Base-by-base conservation (phyloP, 306 rosid species). In the Inga leiocalycina region DNA sequence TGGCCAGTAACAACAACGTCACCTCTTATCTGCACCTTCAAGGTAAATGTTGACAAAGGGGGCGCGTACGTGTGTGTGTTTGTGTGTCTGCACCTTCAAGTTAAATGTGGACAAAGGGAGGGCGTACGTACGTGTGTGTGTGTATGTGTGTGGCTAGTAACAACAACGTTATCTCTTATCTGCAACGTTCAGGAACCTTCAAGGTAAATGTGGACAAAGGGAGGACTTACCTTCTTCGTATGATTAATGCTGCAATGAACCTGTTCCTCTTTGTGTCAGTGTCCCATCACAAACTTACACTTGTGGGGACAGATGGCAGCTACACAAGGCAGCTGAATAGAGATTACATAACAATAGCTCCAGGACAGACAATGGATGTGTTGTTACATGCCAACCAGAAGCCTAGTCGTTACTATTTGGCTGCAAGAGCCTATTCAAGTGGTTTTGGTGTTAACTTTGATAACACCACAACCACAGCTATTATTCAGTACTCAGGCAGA, bases 351-450 rank as follows among this genome's bases (percentile, higher is more conserved):
- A 37, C 83, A 76, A 90, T 90, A 77, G 43, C 90, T 19, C 93
- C 90, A 20, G 89, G 93, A 19, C 91, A 88, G 75, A 73, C 91
- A 8, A 86, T 87, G 65, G 93, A 90, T 44, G 75, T 76, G 4
- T 80, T 90, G 56, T 62, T 90, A 35, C 17, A 85, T 72, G 89
- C 93, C 12, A 89, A 85, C 80, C 90, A 83, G 71, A 16, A 77
- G 1, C 86, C 72, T 6, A 49, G 82, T 79, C 76, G 78, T 57
- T 91, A 89, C 73, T 91, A 88, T 62, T 86, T 91, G 89, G 83
- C 89, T 72, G 78, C 88, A 39, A 82, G 86, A 45, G 86, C 82
- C 39, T 86, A 84, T 56, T 87, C 83, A 73, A 75, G 82, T 72
- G 86, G 56, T 16, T 14, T 43, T 19, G 17, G 7, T 3, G 70